Percentiles rank a stretch among this genome's conserved stretches.
These are phyloP conservation scores for Leccinellum albellum DNA, from an alignment of 768 basidiomycete genomes.

Conservation along the genomic window DNA sequence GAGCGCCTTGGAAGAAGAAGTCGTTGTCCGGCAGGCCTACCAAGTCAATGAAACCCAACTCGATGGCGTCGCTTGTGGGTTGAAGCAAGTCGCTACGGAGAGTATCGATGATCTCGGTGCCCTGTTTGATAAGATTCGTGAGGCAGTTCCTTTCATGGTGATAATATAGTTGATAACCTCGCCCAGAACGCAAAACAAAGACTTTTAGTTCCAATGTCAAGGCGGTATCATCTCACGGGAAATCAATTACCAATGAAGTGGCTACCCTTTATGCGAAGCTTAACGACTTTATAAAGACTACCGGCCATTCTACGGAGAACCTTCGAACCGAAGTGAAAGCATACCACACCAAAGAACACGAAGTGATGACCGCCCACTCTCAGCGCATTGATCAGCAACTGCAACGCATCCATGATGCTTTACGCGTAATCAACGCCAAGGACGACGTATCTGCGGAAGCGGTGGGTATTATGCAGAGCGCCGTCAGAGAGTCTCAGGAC, in stretches of 20 bases:
- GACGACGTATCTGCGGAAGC: slow-evolving; percentile 55
- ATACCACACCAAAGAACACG: slow-evolving; percentile 54
- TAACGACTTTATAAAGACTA: slow-evolving; percentile 55
- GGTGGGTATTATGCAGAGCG: slow-evolving; percentile 42
- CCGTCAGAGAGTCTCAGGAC: slow-evolving; percentile 51
- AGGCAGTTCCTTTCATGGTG: slow-evolving; percentile 19
- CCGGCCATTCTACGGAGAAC: slow-evolving; percentile 48
- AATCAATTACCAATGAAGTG: slow-evolving; percentile 51
- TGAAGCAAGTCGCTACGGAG: slow-evolving; percentile 65
- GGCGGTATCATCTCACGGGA: slow-evolving; percentile 60
- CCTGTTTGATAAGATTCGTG: slow-evolving; percentile 83
- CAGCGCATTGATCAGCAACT: slow-evolving; percentile 57
- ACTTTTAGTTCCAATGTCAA: slow-evolving; percentile 63
- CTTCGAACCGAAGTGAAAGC: slow-evolving; percentile 55
- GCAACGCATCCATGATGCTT: slow-evolving; percentile 46
- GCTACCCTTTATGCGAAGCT: slow-evolving; percentile 54
- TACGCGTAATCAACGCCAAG: slow-evolving; percentile 53
- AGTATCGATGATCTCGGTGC: slow-evolving; percentile 65
- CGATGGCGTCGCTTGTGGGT: slow-evolving; percentile 65
- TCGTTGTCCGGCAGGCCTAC: slow-evolving; percentile 71
- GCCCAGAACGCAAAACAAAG: slow-evolving; percentile 67
- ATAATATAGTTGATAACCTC: slow-evolving; percentile 6
- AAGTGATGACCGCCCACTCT: slow-evolving; percentile 48
- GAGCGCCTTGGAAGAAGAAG: slow-evolving; percentile 71
- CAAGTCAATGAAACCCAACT: slow-evolving; percentile 68